Percentiles rank a stretch among this genome's conserved stretches.
Evolutionary conservation across 208 protist species (phyloP).

Genomic region (Trypanosomatidae sp.): DNA sequence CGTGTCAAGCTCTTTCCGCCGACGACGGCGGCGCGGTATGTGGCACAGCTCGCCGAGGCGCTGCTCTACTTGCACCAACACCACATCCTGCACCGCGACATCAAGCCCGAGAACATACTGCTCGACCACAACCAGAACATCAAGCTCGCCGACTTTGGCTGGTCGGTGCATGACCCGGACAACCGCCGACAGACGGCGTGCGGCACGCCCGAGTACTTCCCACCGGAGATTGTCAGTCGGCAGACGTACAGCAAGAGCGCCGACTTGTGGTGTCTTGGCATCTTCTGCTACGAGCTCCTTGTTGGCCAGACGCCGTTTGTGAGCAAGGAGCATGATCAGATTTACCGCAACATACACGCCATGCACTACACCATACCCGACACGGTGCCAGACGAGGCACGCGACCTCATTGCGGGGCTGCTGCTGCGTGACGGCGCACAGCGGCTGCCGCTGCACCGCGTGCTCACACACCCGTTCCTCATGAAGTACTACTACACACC

Average conservation of each 20-base stretch:
- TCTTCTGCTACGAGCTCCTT: conserved; percentile 96
- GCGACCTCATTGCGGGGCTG: conserved; percentile 75
- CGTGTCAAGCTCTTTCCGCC: conserved; percentile 80
- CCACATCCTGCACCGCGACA: conserved; percentile 96
- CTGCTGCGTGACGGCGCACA: conserved; percentile 54
- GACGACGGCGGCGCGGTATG: conserved; percentile 80
- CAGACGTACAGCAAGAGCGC: conserved; percentile 81
- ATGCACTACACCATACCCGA: conserved; percentile 85
- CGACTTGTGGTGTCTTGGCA: conserved; percentile 95
- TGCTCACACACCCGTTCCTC: conserved; percentile 75
- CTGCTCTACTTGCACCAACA: conserved; percentile 95
- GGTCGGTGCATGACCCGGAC: conserved; percentile 95
- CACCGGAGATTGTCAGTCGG: conserved; percentile 96
- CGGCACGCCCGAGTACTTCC: conserved; percentile 99
- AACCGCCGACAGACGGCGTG: conserved; percentile 90
- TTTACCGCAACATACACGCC: conserved; percentile 84
- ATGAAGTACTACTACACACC: conserved; percentile 85
- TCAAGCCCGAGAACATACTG: conserved; percentile 92
- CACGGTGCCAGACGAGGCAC: conserved; percentile 70
- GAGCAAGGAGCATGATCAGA: conserved; percentile 71
- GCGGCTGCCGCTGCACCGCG: conserved; percentile 67
- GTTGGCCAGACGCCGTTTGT: conserved; percentile 92
- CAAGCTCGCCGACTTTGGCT: conserved; percentile 99
- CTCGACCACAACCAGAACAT: conserved; percentile 90
- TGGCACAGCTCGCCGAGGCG: conserved; percentile 89